Base-by-base conservation (phyloP, 163 green algal species). In the Prototheca wickerhamii region DNA sequence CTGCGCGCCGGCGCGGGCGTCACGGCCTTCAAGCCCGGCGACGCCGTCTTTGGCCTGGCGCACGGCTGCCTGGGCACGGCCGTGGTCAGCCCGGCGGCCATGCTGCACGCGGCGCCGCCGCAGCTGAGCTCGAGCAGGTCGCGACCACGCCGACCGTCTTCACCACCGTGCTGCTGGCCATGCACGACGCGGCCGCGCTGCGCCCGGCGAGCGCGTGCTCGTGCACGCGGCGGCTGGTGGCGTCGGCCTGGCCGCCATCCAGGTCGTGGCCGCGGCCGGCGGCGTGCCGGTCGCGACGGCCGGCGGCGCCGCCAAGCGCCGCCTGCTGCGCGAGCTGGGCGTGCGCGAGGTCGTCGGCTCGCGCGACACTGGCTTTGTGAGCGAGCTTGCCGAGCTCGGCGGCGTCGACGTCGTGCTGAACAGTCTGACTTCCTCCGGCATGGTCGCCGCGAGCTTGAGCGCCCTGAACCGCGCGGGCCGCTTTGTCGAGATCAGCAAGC, bases 401-500 rank as follows among this genome's bases (percentile, higher is more conserved):
- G 77, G 74, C 35, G 76, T 71, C 15, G 32, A 74, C 57, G 73
- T 91, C 12, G 76, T 92, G 43, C 78, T 96, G 30, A 96, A 96
- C 79, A 86, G 72, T 31, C 79, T 96, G 61, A 95, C 89, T 31
- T 88, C 76, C 60, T 76, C 78, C 35, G 87, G 87, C 60, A 85
- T 93, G 76, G 78, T 93, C 49, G 69, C 67, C 2, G 78, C 74
- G 5, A 85, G 77, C 26, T 69, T 90, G 33, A 75, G 81, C 50
- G 71, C 81, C 20, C 74, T 95, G 17, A 63, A 53, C 1, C 42
- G 49, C 20, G 72, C 63, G 18, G 87, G 75, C 0, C 61, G 79
- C 4, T 85, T 91, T 77, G 83, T 92, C 35, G 90, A 96, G 82
- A 94, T 96, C 66, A 84, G 82, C 71, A 96, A 96, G 84, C 82